Base-by-base conservation (phyloP, 1,284 basidiomycete species). In the Pseudozyma hubeiensis region DNA sequence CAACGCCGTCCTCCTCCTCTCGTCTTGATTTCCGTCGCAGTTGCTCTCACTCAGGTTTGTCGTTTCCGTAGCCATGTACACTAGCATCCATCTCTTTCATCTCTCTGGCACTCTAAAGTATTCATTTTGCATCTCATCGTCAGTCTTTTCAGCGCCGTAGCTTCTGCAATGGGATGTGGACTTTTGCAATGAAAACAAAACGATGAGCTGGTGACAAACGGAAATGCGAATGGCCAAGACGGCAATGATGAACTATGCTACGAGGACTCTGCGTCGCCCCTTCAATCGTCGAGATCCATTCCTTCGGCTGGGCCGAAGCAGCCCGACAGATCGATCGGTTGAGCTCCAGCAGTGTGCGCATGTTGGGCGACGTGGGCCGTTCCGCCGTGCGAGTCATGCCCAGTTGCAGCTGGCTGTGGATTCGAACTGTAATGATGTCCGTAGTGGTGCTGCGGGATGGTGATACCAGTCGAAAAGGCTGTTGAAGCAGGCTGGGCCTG, bases 1-100 rank as follows among this genome's bases (percentile, higher is more conserved):
- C 48, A 81, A 81, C 39, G 80, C 73, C 16, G 80, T 81, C 34
- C 75, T 81, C 14, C 77, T 81, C 14, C 52, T 81, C 19, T 80
- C 78, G 37, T 78, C 75, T 7, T 81, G 34, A 59, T 41, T 31
- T 29, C 14, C 43, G 29, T 11, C 4, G 1, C 19, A 31, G 33
- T 35, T 31, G 5, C 46, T 35, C 40, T 49, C 46, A 35, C 40
- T 40, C 43, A 34, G 16, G 31, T 53, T 33, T 44, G 40, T 7
- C 35, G 35, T 50, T 31, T 43, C 24, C 41, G 14, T 37, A 17
- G 33, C 31, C 44, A 34, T 70, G 67, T 70, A 70, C 67, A 56
- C 53, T 70, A 70, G 67, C 67, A 64, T 61, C 47, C 52, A n/a
- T 39, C 46, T 19, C 33, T 30, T 16, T 45, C 24, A 34, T n/a